phyloP scores from a whole-genome alignment of 208 protist genomes.

The Trypanosoma melophagium region DNA sequence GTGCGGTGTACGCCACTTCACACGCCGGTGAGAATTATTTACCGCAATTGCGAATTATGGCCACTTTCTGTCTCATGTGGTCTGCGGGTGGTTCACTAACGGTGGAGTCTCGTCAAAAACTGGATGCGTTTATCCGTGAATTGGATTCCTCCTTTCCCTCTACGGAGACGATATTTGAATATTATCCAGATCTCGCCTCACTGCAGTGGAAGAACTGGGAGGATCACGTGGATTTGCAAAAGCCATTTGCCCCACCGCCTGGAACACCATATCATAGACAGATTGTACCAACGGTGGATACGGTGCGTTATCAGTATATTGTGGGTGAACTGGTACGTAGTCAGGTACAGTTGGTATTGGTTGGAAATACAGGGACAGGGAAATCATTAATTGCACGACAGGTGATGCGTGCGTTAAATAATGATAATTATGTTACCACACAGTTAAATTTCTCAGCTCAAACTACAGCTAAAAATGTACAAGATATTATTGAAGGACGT shows the following conservation, averaged over 20 bases:
- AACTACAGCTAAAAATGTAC: slow-evolving; percentile 92
- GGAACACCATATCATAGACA: slow-evolving; percentile 94
- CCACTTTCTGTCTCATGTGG: slow-evolving; percentile 96
- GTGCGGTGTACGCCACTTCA: slow-evolving; percentile 64
- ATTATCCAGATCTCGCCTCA: slow-evolving; percentile 92
- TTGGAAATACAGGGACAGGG: slow-evolving; percentile 96
- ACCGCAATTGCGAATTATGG: slow-evolving; percentile 92
- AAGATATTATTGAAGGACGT: slow-evolving; percentile 95
- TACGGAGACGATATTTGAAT: slow-evolving; percentile 97
- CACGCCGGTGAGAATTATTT: slow-evolving; percentile 89
- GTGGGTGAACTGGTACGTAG: slow-evolving; percentile 87
- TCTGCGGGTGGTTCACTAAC: slow-evolving; percentile 93
- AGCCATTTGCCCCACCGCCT: slow-evolving; percentile 76
- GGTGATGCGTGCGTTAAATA: slow-evolving; percentile 80
- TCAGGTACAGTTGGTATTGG: slow-evolving; percentile 89
- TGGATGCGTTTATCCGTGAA: slow-evolving; percentile 93
- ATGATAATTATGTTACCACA: slow-evolving; percentile 82
- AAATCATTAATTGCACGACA: slow-evolving; percentile 95
- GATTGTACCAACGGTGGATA: slow-evolving; percentile 98
- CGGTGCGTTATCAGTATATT: slow-evolving; percentile 95
- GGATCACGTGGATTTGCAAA: slow-evolving; percentile 88
- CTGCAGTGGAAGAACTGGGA: slow-evolving; percentile 94
- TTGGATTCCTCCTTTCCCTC: slow-evolving; percentile 95
- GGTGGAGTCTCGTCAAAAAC: slow-evolving; percentile 88
- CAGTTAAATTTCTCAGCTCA: slow-evolving; percentile 96